These are phyloP conservation scores for Hymenochaete sp. DNA, from an alignment of 1,284 basidiomycete genomes.

Conservation along the genomic window DNA sequence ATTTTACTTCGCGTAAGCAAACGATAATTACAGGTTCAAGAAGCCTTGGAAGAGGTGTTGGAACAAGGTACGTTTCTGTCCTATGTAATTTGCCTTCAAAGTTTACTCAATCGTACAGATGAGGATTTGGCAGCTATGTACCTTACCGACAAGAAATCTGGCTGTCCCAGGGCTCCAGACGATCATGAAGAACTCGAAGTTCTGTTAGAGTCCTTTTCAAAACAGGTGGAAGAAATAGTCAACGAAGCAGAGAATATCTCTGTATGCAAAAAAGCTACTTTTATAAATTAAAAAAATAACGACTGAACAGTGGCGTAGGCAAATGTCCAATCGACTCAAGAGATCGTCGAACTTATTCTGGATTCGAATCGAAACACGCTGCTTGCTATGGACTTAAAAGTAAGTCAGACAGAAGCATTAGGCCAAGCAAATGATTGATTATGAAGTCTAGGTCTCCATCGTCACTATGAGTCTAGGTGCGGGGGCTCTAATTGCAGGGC, in stretches of 20 bases:
- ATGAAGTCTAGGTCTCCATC: slow-evolving; percentile 66
- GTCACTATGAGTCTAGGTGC: slow-evolving; percentile 86
- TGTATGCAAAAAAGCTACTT: too few species aligned
- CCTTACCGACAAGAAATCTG: slow-evolving; percentile 70
- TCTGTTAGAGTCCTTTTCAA: slow-evolving; percentile 86
- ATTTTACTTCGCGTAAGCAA: slow-evolving; percentile 5
- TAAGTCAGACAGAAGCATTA: slow-evolving; percentile 24
- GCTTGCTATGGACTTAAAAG: slow-evolving; percentile 86
- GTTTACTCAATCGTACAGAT: slow-evolving; percentile 40
- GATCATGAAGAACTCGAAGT: slow-evolving; percentile 94
- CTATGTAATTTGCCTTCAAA: not conserved
- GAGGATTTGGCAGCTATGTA: slow-evolving; percentile 93
- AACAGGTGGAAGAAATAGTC: slow-evolving; percentile 94
- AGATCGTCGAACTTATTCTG: slow-evolving; percentile 94
- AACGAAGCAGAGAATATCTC: slow-evolving; percentile 86
- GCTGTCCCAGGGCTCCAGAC: slow-evolving; percentile 43
- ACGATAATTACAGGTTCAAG: slow-evolving; percentile 56
- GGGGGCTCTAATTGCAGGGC: slow-evolving; percentile 86
- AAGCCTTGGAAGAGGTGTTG: slow-evolving; percentile 83
- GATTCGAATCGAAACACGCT: slow-evolving; percentile 94
- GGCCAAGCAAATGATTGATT: slow-evolving; percentile 8
- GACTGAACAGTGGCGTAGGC: slow-evolving; percentile 46
- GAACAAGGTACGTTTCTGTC: slow-evolving; percentile 60
- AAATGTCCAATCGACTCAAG: slow-evolving; percentile 93
- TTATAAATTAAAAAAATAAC: too few species aligned